These are phyloP conservation scores for Epichloe elymi DNA, from an alignment of 2,329 filamentous ascomycete genomes.

Conservation along the genomic window DNA sequence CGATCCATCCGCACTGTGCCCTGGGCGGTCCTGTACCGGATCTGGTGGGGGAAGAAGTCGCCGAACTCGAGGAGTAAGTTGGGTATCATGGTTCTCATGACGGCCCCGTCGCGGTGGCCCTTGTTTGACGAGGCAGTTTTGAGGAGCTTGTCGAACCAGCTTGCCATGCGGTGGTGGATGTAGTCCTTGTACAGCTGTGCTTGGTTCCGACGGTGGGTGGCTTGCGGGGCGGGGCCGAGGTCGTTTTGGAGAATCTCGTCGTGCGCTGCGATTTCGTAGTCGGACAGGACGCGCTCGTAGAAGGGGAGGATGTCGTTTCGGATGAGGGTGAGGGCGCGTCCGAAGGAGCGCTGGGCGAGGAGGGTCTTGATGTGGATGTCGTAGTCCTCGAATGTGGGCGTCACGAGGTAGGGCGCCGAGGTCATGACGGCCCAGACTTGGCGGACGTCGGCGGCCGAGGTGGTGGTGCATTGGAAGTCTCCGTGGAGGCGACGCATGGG, in stretches of 20 bases:
- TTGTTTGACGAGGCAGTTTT: constrained; percentile 11
- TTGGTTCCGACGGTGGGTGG: constrained; percentile 14
- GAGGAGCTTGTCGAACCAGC: constrained; percentile 16
- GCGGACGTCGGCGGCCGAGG: constrained; percentile 31
- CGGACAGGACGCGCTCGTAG: constrained; percentile 14
- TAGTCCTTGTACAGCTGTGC: constrained; percentile 21
- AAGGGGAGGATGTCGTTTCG: constrained; percentile 28
- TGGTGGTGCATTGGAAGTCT: constrained; percentile 15
- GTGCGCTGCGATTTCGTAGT: constrained; percentile 16
- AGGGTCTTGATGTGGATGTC: constrained; percentile 28
- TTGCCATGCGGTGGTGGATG: constrained; percentile 17
- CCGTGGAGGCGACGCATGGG: constrained; percentile 24
- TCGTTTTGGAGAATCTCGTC: constrained; percentile 22
- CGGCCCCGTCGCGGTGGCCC: constrained; percentile 11
- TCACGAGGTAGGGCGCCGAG: constrained; percentile 39
- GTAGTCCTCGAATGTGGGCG: constrained; percentile 45
- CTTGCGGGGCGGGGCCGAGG: constrained; percentile 5
- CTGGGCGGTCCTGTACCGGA: constrained; percentile 21
- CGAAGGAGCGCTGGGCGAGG: constrained; percentile 16
- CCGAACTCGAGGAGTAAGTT: constrained; percentile 20
- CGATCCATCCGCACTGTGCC: constrained; percentile 17
- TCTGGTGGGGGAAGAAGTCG: constrained; percentile 18
- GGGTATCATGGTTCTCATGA: constrained; percentile 15
- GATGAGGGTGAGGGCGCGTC: constrained; percentile 24
- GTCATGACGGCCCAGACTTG: constrained; percentile 48